Base-by-base conservation (phyloP, 2,329 filamentous ascomycete species). In the Trichoderma afroharzianum region DNA sequence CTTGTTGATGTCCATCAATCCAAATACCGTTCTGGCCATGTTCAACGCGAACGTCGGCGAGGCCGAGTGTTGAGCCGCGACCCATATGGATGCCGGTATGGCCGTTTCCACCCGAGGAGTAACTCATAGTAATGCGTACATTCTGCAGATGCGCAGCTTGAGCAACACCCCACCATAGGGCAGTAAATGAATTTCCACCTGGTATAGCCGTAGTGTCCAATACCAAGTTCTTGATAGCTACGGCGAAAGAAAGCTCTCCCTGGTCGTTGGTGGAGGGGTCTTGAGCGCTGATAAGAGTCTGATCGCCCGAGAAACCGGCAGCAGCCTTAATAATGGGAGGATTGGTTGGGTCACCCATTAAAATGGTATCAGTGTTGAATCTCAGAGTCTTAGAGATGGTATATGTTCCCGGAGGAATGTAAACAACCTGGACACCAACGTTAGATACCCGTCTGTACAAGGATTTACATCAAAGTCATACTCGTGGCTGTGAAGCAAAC, bases 281-380 rank as follows among this genome's bases (percentile, higher is more conserved):
- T 63, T 82, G 75, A n/a, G 70, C 82, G 21, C 75, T 76, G 57
- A 84, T 28, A 4, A 84, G 77, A 4, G 74, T 80, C 66, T 71
- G 71, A 36, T 79, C 73, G 9, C 78, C 77, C 43, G 74, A 76
- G 72, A 83, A 84, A 21, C 76, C 77, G 11, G 79, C 72, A 18
- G 81, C 79, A 14, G 82, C 81, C 75, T 83, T 83, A 71, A 85
- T 78, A 12, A 80, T 77, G 3, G 83, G 83, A 26, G 82, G 83
- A 39, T 84, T 78, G 4, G 80, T 83, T 2, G 83, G 79, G 72
- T 85, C 83, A n/a, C 83, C 83, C 80, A 85, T 84, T 58, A 85
- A 73, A 39, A 85, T 81, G 6, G 83, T 85, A 61, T 84, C 83
- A 0, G 83, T 84, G 68, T 82, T 81, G 80, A 84, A 81, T 5